phyloP scores from a whole-genome alignment of 2,329 filamentous ascomycete species.

The Xylariaceae sp. region DNA sequence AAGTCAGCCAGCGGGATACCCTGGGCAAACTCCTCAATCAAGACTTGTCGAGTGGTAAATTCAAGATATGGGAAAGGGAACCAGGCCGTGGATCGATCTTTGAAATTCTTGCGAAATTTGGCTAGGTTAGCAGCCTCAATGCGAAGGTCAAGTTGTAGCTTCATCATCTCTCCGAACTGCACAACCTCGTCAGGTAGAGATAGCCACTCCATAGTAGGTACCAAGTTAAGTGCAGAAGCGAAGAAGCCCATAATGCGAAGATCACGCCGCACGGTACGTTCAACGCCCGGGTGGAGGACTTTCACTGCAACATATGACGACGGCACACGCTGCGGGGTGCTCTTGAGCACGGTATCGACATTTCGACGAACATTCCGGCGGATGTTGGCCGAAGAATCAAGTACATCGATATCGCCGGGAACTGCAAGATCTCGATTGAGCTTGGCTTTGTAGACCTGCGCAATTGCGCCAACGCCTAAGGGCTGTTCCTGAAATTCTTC shows the following conservation, averaged over 20 bases:
- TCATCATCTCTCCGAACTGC: slow-evolving; percentile 99
- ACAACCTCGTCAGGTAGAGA: slow-evolving; percentile 92
- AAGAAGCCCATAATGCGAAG: slow-evolving; percentile 94
- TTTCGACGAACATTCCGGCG: slow-evolving; percentile 76
- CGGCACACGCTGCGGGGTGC: slow-evolving; percentile 80
- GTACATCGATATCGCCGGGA: slow-evolving; percentile 63
- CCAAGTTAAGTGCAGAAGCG: slow-evolving; percentile 78
- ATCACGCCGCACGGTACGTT: slow-evolving; percentile 88
- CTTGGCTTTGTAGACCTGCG: slow-evolving; percentile 96
- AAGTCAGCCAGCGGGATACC: slow-evolving; percentile 92
- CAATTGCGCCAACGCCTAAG: slow-evolving; percentile 92
- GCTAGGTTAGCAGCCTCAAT: slow-evolving; percentile 93
- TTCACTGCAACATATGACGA: slow-evolving; percentile 95
- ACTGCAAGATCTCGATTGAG: slow-evolving; percentile 78
- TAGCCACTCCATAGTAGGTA: slow-evolving; percentile 96
- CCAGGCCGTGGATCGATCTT: slow-evolving; percentile 87
- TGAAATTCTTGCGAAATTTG: slow-evolving; percentile 89
- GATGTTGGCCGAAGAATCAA: slow-evolving; percentile 60
- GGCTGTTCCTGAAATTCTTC: slow-evolving; percentile 92
- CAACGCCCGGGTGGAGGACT: slow-evolving; percentile 90
- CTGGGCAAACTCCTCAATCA: slow-evolving; percentile 95
- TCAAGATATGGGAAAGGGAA: slow-evolving; percentile 94
- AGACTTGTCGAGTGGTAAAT: slow-evolving; percentile 88
- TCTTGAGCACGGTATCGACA: slow-evolving; percentile 86
- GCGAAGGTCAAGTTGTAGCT: slow-evolving; percentile 90